Base-by-base conservation (phyloP, 2,329 filamentous ascomycete genomes). In the Hymenoscyphus albidus region DNA sequence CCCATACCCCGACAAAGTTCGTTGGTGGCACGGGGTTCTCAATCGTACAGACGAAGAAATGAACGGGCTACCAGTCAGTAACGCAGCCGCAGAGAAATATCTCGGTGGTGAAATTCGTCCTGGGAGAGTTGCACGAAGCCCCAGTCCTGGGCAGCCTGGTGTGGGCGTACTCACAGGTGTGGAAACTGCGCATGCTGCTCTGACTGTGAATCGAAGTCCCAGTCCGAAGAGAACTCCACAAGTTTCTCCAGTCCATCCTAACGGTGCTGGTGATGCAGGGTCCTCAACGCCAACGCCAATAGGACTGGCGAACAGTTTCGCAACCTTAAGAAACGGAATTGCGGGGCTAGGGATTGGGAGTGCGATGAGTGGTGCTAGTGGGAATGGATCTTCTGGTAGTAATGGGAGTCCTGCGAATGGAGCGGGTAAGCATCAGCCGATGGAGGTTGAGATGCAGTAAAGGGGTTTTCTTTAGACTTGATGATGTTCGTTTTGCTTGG, bases 1-100 rank as follows among this genome's bases (percentile, higher is more conserved):
- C 69, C 94, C 95, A 0, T 83, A 85, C 2, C 80, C 89, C 0
- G 85, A 85, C 13, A 89, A 96, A 67, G 85, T 95, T n/a, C 85
- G 92, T 66, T 99, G 95, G 95, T 99, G 95, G 95, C 84, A 89
- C 69, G 91, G 95, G 72, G 79, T 89, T 0, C 99, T 97, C 77
- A 92, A 92, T 58, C 86, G 93, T 39, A 88, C 88, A 2, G 92
- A 97, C 70, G 86, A 89, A 62, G 95, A 99, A 75, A 98, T 99
- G 94, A 99, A 99, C 72, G 86, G 85, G 0, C 35, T 10, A 35
- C 35, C 35, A 51, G 80, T 83, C 42, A 78, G 86, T 12, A 82
- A 86, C 70, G 79, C 81, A 6, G 83, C 74, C 39, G 78, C 82
- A 2, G 72, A 74, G 57, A 64, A 65, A 51, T 74, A 75, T 61